Conservation (phyloP, 1,284 basidiomycete genomes). For the Singerocomus rubriflavus region DNA sequence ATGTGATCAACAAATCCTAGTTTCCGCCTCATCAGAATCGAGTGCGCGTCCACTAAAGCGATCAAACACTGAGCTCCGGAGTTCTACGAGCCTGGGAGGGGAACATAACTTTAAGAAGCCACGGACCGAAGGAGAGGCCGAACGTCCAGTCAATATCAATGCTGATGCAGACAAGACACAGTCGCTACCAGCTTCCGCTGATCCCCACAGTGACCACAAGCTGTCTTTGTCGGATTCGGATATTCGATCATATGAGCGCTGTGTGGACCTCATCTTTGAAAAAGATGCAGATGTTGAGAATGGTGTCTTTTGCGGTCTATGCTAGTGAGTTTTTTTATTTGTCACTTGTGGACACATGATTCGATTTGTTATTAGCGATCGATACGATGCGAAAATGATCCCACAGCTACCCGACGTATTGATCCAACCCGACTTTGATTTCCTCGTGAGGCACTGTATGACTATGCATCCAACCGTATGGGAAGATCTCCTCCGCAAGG, state of each 20-base stretch:
- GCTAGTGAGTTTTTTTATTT: slow-evolving; percentile 41
- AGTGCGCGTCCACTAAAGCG: slow-evolving; percentile 19
- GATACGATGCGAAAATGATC: slow-evolving; percentile 29
- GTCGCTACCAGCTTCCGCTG: not conserved
- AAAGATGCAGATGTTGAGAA: slow-evolving; percentile 38
- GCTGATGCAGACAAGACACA: not conserved
- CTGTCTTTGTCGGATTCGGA: not conserved
- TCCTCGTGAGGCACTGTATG: slow-evolving; percentile 34
- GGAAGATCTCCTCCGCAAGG: slow-evolving; percentile 26
- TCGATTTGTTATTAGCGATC: slow-evolving; percentile 28
- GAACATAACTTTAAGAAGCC: slow-evolving; percentile 17
- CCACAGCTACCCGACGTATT: slow-evolving; percentile 34
- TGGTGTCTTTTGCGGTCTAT: slow-evolving; percentile 45
- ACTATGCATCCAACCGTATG: slow-evolving; percentile 28
- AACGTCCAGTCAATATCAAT: not conserved
- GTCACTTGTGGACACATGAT: not conserved
- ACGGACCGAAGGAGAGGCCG: slow-evolving; percentile 15
- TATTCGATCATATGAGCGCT: slow-evolving; percentile 36
- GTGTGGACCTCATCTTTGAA: slow-evolving; percentile 46
- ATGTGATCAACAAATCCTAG: not conserved
- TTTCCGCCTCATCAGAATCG: not conserved
- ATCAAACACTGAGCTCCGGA: slow-evolving; percentile 12
- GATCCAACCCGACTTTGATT: slow-evolving; percentile 26
- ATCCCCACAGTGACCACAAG: slow-evolving; percentile 3
- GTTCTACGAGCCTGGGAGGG: slow-evolving; percentile 4